phyloP scores from a whole-genome alignment of 2,329 filamentous ascomycete species.

The Diaporthe vexans region DNA sequence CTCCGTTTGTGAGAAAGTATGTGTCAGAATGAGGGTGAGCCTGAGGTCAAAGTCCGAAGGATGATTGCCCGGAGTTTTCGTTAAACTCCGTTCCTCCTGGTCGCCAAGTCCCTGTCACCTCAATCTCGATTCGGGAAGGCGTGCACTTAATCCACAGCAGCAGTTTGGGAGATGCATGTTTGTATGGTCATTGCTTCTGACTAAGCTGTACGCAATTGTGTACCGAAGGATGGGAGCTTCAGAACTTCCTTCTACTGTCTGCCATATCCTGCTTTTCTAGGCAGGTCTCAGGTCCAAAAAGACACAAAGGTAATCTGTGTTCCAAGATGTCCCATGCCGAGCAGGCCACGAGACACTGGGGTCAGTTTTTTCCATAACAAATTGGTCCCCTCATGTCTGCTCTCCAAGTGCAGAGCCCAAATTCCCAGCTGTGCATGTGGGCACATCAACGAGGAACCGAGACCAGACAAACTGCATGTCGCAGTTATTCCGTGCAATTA shows the following conservation, averaged over 20 bases:
- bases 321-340: background rate
- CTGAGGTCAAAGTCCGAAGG: slow-evolving; percentile 1
- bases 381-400: background rate
- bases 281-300: background rate
- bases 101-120: background rate
- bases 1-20: background rate
- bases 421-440: background rate
- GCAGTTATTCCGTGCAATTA: background rate
- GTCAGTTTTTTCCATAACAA: background rate
- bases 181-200: slow-evolving; percentile 12
- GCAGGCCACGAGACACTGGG: background rate
- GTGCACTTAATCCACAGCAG: background rate
- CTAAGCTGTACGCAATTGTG: slow-evolving; percentile 6
- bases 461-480: too few species aligned
- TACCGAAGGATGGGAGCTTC: background rate
- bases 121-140: slow-evolving; percentile 12
- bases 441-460: background rate
- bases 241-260: background rate
- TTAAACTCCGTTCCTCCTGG: slow-evolving; percentile 8
- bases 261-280: background rate
- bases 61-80: background rate
- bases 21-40: slow-evolving; percentile 8
- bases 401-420: background rate
- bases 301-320: too few species aligned
- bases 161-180: background rate